These are phyloP conservation scores for Tetrapisispora namnaoensis DNA, from an alignment of 805 yeast genomes.

Conservation along the genomic window DNA sequence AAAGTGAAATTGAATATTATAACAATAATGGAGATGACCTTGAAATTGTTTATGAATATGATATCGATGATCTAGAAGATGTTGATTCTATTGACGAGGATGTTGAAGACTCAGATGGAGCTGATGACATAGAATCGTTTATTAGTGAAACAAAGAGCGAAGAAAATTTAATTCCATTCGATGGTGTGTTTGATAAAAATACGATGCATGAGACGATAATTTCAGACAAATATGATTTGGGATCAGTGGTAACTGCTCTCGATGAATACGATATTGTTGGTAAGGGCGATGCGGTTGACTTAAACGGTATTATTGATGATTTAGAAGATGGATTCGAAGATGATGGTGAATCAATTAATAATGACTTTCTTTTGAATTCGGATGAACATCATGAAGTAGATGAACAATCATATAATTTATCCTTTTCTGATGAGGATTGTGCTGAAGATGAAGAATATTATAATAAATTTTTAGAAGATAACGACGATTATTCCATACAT, in stretches of 20 bases:
- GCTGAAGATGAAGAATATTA: slow-evolving; percentile 7
- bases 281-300: slow-evolving; percentile 5
- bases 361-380: neutral
- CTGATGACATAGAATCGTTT: neutral
- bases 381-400: neutral
- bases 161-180: slow-evolving; percentile 1
- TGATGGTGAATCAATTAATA: slow-evolving; percentile 2
- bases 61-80: slow-evolving; percentile 1
- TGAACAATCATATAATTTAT: slow-evolving; percentile 2
- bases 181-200: slow-evolving; percentile 4
- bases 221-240: slow-evolving; percentile 6
- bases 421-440: slow-evolving; percentile 5
- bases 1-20: neutral
- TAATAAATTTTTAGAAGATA: slow-evolving; percentile 4
- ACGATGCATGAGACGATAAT: neutral
- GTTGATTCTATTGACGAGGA: neutral
- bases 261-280: slow-evolving; percentile 25
- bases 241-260: slow-evolving; percentile 20
- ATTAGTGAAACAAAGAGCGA: neutral
- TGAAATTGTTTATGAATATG: slow-evolving; percentile 3
- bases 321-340: slow-evolving; percentile 1
- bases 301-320: slow-evolving; percentile 2
- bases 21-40: neutral
- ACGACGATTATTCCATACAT: slow-evolving; percentile 1
- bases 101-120: neutral